These are phyloP conservation scores for Gossypium davidsonii DNA, from an alignment of 441 rosid genomes.

Conservation along the genomic window DNA sequence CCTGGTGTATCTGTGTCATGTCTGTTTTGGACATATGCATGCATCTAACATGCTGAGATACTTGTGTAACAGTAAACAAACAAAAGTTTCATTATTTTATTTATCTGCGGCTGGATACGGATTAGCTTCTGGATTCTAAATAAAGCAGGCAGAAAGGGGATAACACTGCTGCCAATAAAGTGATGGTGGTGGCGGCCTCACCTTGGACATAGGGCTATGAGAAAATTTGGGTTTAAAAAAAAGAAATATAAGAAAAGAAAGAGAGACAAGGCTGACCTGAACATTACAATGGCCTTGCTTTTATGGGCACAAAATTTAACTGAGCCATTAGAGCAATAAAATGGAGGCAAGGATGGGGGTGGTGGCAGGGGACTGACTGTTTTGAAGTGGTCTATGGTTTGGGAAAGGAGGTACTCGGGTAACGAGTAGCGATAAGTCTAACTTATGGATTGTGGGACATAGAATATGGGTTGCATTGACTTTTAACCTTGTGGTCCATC, in stretches of 20 bases:
- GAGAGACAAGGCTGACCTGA: not conserved
- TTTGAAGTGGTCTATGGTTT: not conserved
- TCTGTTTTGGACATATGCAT: not conserved
- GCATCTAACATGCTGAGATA: not conserved
- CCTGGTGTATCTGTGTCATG: not conserved
- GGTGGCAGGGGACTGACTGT: not conserved
- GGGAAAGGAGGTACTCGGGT: not conserved
- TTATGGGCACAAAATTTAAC: not conserved
- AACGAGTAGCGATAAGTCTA: not conserved
- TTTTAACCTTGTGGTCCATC: not conserved
- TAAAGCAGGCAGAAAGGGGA: not conserved
- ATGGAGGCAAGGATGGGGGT: not conserved
- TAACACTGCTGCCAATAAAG: not conserved
- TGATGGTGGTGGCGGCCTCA: not conserved
- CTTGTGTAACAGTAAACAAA: not conserved
- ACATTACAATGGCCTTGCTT: not conserved
- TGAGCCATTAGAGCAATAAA: not conserved
- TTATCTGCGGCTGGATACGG: not conserved
- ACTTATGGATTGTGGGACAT: not conserved
- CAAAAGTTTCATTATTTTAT: not conserved
- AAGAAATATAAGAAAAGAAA: conserved; percentile 4
- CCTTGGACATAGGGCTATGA: not conserved
- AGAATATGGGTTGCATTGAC: not conserved
- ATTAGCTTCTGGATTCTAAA: not conserved
- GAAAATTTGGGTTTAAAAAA: not conserved